Percentiles rank a stretch among this genome's conserved stretches.
Conservation (phyloP, 139 green algal species). For the Tetradesmus lagerheimii region DNA sequence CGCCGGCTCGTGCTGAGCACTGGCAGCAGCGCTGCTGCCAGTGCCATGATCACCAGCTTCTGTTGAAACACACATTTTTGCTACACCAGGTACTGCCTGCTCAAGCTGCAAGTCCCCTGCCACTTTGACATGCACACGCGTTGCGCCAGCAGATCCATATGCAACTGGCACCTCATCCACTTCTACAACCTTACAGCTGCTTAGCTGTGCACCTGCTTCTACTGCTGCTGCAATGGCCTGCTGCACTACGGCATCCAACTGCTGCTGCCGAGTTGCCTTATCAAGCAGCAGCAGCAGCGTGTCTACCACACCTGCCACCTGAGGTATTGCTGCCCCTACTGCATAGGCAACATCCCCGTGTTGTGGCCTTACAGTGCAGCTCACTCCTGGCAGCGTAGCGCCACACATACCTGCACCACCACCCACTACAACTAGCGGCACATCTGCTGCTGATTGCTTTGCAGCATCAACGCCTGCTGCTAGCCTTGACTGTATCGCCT, state of each 20-base stretch:
- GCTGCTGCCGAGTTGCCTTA: background rate
- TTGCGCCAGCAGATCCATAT: constrained; percentile 52
- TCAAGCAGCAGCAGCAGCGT: background rate
- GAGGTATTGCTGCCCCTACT: constrained; percentile 60
- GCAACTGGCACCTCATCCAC: constrained; percentile 57
- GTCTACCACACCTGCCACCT: constrained; percentile 27
- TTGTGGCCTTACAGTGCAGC: constrained; percentile 31
- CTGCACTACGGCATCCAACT: constrained; percentile 1
- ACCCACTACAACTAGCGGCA: constrained; percentile 61
- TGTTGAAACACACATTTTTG: background rate
- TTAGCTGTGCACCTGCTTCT: background rate
- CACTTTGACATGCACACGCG: constrained; percentile 48
- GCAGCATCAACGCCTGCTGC: constrained; percentile 35
- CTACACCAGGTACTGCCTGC: background rate
- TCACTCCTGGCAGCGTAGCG: constrained; percentile 36
- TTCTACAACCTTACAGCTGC: constrained; percentile 27
- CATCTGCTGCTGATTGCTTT: constrained; percentile 39
- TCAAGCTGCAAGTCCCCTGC: constrained; percentile 51
- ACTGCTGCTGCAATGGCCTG: constrained; percentile 14
- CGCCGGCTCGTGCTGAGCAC: too few species aligned
- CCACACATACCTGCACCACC: constrained; percentile 57
- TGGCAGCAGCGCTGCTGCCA: background rate
- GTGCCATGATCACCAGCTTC: background rate
- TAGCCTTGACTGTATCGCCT: constrained; percentile 49
- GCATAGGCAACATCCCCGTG: constrained; percentile 63